Evolutionary conservation across 495 filamentous ascomycete genomes (phyloP), one percentile per base, ranked within the genome.

Genomic region (Daldinia caldariorum): DNA sequence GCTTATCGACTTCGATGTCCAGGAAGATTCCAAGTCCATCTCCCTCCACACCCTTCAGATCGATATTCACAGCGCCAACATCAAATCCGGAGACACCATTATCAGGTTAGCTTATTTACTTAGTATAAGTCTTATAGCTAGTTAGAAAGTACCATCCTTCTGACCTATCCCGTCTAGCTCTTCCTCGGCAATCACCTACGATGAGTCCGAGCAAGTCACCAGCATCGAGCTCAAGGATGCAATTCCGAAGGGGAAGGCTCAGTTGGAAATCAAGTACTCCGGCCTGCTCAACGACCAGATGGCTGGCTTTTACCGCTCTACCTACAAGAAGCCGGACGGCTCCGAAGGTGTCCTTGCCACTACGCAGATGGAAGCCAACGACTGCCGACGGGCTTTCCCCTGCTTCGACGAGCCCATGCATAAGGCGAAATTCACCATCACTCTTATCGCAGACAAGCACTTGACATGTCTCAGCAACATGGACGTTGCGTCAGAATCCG

Each of bases 21-120:
- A 85, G 63, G 92, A 97, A 76, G 91, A 95, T 71, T 91, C 92
- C 67, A 92, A 84, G 70, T 93, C 92, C 26, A 89, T 99, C 74
- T 89, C 93, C 38, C 87, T 99, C 68, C 97, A 99, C 79, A 89
- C 91, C 58, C 82, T 93, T 69, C 91, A 97, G 72, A 84, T 99
- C 71, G 88, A 94, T 26, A 92, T 97, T 70, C 89, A 94, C 76
- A 88, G 83, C 63, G 91, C 90, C 68, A 87, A 85, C 50, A 80
- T 99, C 72, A 82, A 78, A 16, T 85, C 84, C 37, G 87, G 79
- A 32, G 84, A 83, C 7, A 70, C 72, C 38, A 80, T 81, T 12
- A 75, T 83, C 51, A 63, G 72, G 80, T 73, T 41, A 62, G 66
- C 29, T 66, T 18, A 37, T 38, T 26, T 26, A 26, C n/a, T n/a